Conservation (phyloP, 768 basidiomycete species). For the Myochromella boudieri region DNA sequence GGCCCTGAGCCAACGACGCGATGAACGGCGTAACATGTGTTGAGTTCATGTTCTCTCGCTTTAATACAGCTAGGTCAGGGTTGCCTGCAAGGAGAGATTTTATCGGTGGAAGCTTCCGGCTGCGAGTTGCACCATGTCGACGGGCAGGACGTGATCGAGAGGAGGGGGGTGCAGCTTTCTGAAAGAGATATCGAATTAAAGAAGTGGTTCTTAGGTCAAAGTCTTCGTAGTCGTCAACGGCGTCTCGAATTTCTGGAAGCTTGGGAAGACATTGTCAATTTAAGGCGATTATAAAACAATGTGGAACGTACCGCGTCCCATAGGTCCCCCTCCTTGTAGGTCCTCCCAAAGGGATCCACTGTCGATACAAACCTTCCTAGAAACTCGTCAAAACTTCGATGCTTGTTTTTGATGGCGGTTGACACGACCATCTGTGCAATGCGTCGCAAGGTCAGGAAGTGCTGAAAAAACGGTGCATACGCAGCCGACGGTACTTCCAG, state of each 20-base stretch:
- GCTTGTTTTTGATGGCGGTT: slow-evolving; percentile 28
- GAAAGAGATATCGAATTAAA: slow-evolving; percentile 26
- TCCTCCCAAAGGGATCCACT: slow-evolving; percentile 35
- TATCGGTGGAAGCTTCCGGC: slow-evolving; percentile 16
- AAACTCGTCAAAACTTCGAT: slow-evolving; percentile 34
- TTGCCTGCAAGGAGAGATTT: slow-evolving; percentile 35
- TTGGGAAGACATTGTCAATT: slow-evolving; percentile 12
- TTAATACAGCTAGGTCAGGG: slow-evolving; percentile 57
- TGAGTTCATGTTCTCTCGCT: slow-evolving; percentile 47
- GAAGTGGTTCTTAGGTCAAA: slow-evolving; percentile 19
- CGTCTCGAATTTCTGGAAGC: slow-evolving; percentile 30
- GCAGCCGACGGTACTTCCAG: slow-evolving; percentile 43
- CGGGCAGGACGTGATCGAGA: slow-evolving; percentile 8
- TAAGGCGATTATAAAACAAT: neutral
- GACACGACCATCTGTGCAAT: slow-evolving; percentile 51
- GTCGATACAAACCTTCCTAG: slow-evolving; percentile 27
- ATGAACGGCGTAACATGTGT: slow-evolving; percentile 69
- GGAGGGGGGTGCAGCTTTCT: slow-evolving; percentile 14
- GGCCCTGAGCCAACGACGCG: slow-evolving; percentile 44
- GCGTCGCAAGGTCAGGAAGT: slow-evolving; percentile 52
- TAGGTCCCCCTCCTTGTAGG: slow-evolving; percentile 32
- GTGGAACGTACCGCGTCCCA: slow-evolving; percentile 29
- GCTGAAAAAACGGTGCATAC: slow-evolving; percentile 43
- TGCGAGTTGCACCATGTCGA: slow-evolving; percentile 1
- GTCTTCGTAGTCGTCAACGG: slow-evolving; percentile 24